Evolutionary conservation across 2,329 filamentous ascomycete species (phyloP).

Genomic region (Cladosporium sp.): DNA sequence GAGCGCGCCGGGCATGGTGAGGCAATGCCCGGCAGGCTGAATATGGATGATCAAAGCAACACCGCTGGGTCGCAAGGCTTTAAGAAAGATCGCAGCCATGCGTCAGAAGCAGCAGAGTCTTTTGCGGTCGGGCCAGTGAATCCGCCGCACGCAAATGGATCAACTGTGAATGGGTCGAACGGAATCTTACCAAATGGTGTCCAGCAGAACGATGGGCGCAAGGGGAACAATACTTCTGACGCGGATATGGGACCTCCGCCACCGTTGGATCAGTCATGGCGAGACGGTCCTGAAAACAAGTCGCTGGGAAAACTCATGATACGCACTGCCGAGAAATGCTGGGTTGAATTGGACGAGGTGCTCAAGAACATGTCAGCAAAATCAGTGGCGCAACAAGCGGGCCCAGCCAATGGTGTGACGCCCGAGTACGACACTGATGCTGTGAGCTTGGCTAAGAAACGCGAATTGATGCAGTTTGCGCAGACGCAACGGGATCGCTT

Average conservation of each 20-base stretch:
- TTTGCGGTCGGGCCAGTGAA: conserved; percentile 17
- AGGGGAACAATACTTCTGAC: conserved; percentile 12
- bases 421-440: conserved; percentile 53
- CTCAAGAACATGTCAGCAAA: conserved; percentile 66
- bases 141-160: conserved; percentile 10
- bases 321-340: conserved; percentile 77
- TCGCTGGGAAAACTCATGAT: conserved; percentile 70
- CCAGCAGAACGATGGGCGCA: conserved; percentile 15
- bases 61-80: conserved; percentile 33
- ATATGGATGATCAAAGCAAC: conserved; percentile 43
- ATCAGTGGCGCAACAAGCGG: conserved; percentile 48
- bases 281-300: conserved; percentile 69
- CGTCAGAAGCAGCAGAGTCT: conserved; percentile 19
- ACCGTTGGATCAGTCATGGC: conserved; percentile 53
- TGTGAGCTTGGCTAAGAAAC: conserved; percentile 73
- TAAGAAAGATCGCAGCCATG: conserved; percentile 29
- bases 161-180: conserved; percentile 1
- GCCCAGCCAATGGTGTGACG: conserved; percentile 36
- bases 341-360: conserved; percentile 69
- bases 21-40: conserved; percentile 46
- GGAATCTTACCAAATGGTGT: conserved; percentile 15
- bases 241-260: conserved; percentile 36
- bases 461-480: conserved; percentile 68
- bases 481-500: conserved; percentile 79
- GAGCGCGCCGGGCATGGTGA: conserved; percentile 19